These are phyloP conservation scores for Sporobolomyces roseus DNA, from an alignment of 768 basidiomycete species.

Conservation along the genomic window DNA sequence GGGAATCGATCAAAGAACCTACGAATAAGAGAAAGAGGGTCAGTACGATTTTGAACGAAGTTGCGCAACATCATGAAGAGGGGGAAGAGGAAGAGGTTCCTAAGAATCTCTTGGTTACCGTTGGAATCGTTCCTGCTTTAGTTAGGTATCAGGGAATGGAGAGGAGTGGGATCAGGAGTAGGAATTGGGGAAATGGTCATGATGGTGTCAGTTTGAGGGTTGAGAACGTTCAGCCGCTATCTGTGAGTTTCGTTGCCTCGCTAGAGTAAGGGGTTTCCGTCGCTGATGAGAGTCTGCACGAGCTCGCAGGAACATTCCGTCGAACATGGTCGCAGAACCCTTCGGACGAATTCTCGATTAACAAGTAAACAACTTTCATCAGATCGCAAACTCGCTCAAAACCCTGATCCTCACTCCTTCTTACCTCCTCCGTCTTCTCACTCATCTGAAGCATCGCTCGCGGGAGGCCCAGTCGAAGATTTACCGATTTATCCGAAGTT, in stretches of 20 bases:
- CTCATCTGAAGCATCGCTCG: background rate
- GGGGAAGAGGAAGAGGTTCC: background rate
- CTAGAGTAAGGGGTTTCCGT: no score
- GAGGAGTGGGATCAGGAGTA: slow-evolving; percentile 48
- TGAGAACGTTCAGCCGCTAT: slow-evolving; percentile 47
- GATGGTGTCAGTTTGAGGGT: slow-evolving; percentile 52
- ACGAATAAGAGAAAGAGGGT: slow-evolving; percentile 2
- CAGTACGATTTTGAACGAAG: background rate
- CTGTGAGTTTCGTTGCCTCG: no score
- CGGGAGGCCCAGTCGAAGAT: background rate
- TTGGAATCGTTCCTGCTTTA: slow-evolving; percentile 50
- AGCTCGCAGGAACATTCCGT: background rate
- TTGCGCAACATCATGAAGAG: slow-evolving; percentile 4
- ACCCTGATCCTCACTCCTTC: slow-evolving; percentile 3
- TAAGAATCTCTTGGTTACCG: slow-evolving; percentile 45
- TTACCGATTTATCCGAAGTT: background rate
- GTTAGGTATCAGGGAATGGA: slow-evolving; percentile 50
- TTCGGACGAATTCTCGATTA: background rate
- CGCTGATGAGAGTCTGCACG: no score
- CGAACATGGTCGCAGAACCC: slow-evolving; percentile 4
- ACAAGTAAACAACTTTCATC: background rate
- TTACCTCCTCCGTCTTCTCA: background rate
- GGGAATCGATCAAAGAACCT: background rate
- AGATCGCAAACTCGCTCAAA: slow-evolving; percentile 1
- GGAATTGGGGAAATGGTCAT: slow-evolving; percentile 54